phyloP scores from a whole-genome alignment of 2,329 filamentous ascomycete genomes.

The Neofusicoccum ribis region DNA sequence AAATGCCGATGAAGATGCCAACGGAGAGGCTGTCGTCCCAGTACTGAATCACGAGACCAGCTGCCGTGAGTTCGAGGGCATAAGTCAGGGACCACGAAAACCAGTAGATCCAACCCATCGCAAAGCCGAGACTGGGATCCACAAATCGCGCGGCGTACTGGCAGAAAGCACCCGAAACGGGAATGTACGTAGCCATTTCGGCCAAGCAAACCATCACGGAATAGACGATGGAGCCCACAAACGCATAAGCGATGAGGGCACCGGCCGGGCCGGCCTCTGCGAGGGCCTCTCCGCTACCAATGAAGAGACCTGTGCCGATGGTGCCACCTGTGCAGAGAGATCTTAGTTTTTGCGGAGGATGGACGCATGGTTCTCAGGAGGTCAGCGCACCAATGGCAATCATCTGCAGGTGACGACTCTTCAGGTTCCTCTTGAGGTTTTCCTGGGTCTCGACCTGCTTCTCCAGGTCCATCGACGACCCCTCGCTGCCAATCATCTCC shows the following conservation, averaged over 20 bases:
- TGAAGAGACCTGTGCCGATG: slow-evolving; percentile 57
- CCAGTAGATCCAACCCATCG: slow-evolving; percentile 84
- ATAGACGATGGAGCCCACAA: slow-evolving; percentile 69
- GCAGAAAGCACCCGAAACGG: slow-evolving; percentile 74
- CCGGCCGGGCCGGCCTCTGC: slow-evolving; percentile 51
- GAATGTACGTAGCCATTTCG: slow-evolving; percentile 76
- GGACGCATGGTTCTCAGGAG: neutral
- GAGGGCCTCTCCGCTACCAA: slow-evolving; percentile 51
- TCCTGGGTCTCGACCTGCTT: slow-evolving; percentile 31
- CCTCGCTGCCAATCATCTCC: slow-evolving; percentile 13
- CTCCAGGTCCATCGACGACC: slow-evolving; percentile 31
- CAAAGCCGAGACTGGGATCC: slow-evolving; percentile 70
- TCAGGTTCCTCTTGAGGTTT: slow-evolving; percentile 38
- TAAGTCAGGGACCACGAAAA: slow-evolving; percentile 75
- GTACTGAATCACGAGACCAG: slow-evolving; percentile 74
- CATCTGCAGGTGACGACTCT: slow-evolving; percentile 40
- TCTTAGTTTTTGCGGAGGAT: slow-evolving; percentile 6
- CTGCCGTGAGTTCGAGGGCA: slow-evolving; percentile 70
- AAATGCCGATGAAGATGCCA: slow-evolving; percentile 71
- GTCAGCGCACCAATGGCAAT: slow-evolving; percentile 38
- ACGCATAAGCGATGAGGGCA: slow-evolving; percentile 47
- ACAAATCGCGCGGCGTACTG: slow-evolving; percentile 75
- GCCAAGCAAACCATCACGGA: slow-evolving; percentile 66
- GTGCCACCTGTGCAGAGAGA: slow-evolving; percentile 32
- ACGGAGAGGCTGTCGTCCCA: slow-evolving; percentile 65